Percentiles rank a stretch among this genome's conserved stretches.
phyloP scores from a whole-genome alignment of 805 yeast genomes.

The Alloascoidea africana region DNA sequence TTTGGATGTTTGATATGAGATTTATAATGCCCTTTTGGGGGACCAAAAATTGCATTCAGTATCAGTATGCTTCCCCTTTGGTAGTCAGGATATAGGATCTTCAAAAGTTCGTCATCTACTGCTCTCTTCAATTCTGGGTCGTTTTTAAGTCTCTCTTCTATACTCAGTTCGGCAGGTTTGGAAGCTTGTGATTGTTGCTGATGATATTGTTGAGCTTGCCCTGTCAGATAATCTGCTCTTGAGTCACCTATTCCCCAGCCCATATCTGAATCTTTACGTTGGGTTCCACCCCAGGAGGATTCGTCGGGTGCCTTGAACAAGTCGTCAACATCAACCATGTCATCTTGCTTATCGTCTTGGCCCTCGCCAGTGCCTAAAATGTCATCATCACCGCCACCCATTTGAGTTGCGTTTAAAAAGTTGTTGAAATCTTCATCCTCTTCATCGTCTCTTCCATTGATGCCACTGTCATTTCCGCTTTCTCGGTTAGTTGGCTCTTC shows the following conservation, averaged over 20 bases:
- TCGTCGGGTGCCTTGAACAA: slow-evolving; percentile 5
- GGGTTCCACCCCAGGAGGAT: slow-evolving; percentile 1
- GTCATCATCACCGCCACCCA: too few relatives aligned
- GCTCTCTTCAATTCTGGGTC: slow-evolving; percentile 4
- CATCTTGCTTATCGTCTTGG: slow-evolving; percentile 11
- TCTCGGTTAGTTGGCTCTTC: slow-evolving; percentile 23
- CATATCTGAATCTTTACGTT: slow-evolving; percentile 7
- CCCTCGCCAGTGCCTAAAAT: slow-evolving; percentile 6
- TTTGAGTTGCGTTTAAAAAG: too few relatives aligned
- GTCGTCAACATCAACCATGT: slow-evolving; percentile 8
- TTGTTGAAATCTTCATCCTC: too few relatives aligned
- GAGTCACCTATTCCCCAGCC: too few relatives aligned
- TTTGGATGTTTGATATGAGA: slow-evolving; percentile 6
- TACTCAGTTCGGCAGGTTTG: slow-evolving; percentile 1
- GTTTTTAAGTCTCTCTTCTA: background rate
- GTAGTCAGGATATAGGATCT: slow-evolving; percentile 46
- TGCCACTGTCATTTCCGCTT: too few relatives aligned
- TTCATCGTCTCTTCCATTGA: too few relatives aligned
- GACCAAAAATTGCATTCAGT: slow-evolving; percentile 56
- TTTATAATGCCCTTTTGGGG: slow-evolving; percentile 13
- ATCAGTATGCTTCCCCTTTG: slow-evolving; percentile 36
- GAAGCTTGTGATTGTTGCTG: background rate
- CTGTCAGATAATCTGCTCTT: too few relatives aligned
- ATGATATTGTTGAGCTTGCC: slow-evolving; percentile 1
- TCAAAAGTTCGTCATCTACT: slow-evolving; percentile 12